Percentiles rank a stretch among this genome's conserved stretches.
Evolutionary conservation across 2,329 filamentous ascomycete species (phyloP).

Genomic region (Aspergillus hiratsukae): DNA sequence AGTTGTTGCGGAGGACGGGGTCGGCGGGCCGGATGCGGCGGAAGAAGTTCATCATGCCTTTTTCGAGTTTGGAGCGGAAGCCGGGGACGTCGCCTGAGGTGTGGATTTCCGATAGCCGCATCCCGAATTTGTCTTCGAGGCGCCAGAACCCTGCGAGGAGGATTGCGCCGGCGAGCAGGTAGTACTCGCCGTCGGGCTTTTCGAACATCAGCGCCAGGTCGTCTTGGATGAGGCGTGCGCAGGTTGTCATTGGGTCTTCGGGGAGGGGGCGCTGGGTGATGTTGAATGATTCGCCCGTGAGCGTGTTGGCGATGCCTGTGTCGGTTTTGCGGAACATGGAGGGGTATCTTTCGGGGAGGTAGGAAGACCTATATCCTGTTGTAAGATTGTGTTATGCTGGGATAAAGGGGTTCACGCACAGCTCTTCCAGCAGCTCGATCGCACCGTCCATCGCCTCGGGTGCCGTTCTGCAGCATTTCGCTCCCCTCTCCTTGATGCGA

Average conservation of each 20-base stretch:
- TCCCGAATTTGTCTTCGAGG: constrained; percentile 73
- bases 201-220: constrained; percentile 84
- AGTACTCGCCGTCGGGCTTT: constrained; percentile 69
- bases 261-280: constrained; percentile 58
- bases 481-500: constrained; percentile 62
- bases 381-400: constrained; percentile 2
- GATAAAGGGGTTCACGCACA: constrained; percentile 36
- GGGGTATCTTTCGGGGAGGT: constrained; percentile 72
- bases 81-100: constrained; percentile 71
- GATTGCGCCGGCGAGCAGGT: constrained; percentile 71
- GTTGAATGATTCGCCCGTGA: constrained; percentile 69
- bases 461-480: constrained; percentile 64
- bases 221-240: constrained; percentile 70
- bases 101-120: constrained; percentile 75
- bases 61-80: constrained; percentile 66
- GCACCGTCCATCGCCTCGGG: constrained; percentile 68
- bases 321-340: constrained; percentile 60
- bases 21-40: constrained; percentile 63
- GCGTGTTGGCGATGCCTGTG: constrained; percentile 64
- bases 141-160: constrained; percentile 81
- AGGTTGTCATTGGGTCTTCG: constrained; percentile 76
- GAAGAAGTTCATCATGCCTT: constrained; percentile 80
- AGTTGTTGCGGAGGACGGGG: constrained; percentile 69
- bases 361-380: constrained; percentile 42
- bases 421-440: constrained; percentile 70